phyloP scores from a whole-genome alignment of 75 land plant genomes.

The Azolla pinnata region DNA sequence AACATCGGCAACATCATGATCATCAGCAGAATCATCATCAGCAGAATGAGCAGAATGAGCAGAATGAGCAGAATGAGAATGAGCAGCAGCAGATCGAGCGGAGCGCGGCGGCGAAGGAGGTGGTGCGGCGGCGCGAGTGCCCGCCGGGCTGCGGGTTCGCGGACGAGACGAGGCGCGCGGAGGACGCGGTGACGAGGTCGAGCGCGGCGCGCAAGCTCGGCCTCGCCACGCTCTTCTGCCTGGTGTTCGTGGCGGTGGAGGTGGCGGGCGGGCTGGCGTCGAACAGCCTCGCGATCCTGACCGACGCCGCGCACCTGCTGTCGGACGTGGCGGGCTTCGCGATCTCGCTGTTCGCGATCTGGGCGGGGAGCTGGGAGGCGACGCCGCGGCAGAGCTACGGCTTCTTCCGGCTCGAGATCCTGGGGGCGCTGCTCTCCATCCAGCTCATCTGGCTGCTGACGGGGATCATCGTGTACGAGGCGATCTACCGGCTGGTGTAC shows the following conservation, averaged over 20 bases:
- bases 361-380: slow-evolving; percentile 95
- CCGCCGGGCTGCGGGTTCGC: slow-evolving; percentile 64
- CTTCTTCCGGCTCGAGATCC: slow-evolving; percentile 68
- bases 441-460: slow-evolving; percentile 87
- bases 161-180: slow-evolving; percentile 29
- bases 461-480: slow-evolving; percentile 82
- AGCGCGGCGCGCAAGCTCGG: slow-evolving; percentile 57
- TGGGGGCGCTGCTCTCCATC: slow-evolving; percentile 81
- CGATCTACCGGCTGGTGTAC: slow-evolving; percentile 47
- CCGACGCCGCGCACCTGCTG: slow-evolving; percentile 90
- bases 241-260: slow-evolving; percentile 71
- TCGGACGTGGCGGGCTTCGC: slow-evolving; percentile 94
- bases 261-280: slow-evolving; percentile 75
- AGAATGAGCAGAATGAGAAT: not conserved
- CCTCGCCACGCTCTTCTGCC: slow-evolving; percentile 61
- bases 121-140: slow-evolving; percentile 45
- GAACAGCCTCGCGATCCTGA: slow-evolving; percentile 80
- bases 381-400: slow-evolving; percentile 82
- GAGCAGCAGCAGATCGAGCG: slow-evolving; percentile 2
- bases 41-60: not conserved
- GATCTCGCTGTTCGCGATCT: slow-evolving; percentile 77
- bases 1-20: not conserved
- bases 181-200: slow-evolving; percentile 47
- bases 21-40: no score
- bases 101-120: slow-evolving; percentile 8